These are phyloP conservation scores for Penicillium psychrofluorescens DNA, from an alignment of 495 filamentous ascomycete species.

Conservation along the genomic window DNA sequence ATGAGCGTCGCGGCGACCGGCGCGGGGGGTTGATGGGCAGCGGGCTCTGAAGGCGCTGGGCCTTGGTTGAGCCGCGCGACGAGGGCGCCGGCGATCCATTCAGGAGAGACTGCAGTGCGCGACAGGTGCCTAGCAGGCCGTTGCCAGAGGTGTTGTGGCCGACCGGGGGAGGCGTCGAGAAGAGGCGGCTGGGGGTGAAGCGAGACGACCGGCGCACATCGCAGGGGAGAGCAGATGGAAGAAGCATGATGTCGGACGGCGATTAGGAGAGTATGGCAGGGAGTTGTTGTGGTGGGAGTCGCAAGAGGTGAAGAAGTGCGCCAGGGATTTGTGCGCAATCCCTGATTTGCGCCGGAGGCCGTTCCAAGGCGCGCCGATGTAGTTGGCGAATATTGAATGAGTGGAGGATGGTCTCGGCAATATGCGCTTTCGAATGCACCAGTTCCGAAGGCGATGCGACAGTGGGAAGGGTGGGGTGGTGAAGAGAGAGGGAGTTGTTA, in stretches of 20 bases:
- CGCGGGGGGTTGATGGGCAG: conserved; percentile 43
- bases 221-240: conserved; percentile 65
- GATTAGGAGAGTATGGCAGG: not conserved
- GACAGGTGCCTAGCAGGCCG: conserved; percentile 61
- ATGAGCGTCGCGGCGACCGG: conserved; percentile 40
- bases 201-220: conserved; percentile 51
- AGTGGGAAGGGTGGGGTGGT: conserved; percentile 3
- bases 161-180: conserved; percentile 54
- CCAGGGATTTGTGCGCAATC: conserved; percentile 16
- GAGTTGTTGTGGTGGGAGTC: too few relatives aligned
- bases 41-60: conserved; percentile 44
- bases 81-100: conserved; percentile 32
- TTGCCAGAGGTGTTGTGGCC: conserved; percentile 45
- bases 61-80: conserved; percentile 27
- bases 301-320: not conserved
- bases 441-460: conserved; percentile 25
- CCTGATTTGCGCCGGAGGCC: conserved; percentile 29
- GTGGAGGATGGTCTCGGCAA: conserved; percentile 1
- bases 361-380: conserved; percentile 19
- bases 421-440: conserved; percentile 23
- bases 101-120: conserved; percentile 63
- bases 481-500: conserved; percentile 15
- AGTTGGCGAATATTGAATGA: conserved; percentile 14
- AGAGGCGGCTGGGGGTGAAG: conserved; percentile 53
- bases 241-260: conserved; percentile 46